Conservation (phyloP, 225 moss, liverwort and hornwort species). For the Polytrichum formosum region DNA sequence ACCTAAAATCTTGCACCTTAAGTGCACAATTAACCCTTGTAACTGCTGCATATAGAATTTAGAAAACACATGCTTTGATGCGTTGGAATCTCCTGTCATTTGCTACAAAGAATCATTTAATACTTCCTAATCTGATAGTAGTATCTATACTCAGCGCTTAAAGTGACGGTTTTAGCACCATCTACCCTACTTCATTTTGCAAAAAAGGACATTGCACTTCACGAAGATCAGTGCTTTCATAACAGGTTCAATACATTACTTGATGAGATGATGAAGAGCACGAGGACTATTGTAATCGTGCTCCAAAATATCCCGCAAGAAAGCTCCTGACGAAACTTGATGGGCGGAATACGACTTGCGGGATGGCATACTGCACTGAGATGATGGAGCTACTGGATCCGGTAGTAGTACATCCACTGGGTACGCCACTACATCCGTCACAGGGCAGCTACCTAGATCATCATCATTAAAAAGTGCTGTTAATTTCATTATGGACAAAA, state of each 20-base stretch:
- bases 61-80: too few relatives aligned
- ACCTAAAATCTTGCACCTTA: too few relatives aligned
- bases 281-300: slow-evolving; percentile 50
- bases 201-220: too few relatives aligned
- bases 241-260: slow-evolving; percentile 26
- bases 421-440: slow-evolving; percentile 50
- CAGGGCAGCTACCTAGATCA: slow-evolving; percentile 47
- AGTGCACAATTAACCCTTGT: too few relatives aligned
- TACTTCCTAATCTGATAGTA: too few relatives aligned
- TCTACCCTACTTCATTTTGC: too few relatives aligned
- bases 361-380: slow-evolving; percentile 64
- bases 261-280: slow-evolving; percentile 59
- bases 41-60: too few relatives aligned
- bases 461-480: background rate
- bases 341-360: slow-evolving; percentile 74
- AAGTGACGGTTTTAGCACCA: too few relatives aligned
- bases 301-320: slow-evolving; percentile 71
- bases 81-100: too few relatives aligned
- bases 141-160: too few relatives aligned
- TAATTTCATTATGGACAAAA: too few relatives aligned
- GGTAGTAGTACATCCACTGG: slow-evolving; percentile 43
- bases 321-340: slow-evolving; percentile 66
- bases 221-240: background rate
- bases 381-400: slow-evolving; percentile 38
- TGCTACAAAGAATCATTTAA: too few relatives aligned